Conservation (phyloP, 2,329 filamentous ascomycete genomes). For the Aspergillus niger region DNA sequence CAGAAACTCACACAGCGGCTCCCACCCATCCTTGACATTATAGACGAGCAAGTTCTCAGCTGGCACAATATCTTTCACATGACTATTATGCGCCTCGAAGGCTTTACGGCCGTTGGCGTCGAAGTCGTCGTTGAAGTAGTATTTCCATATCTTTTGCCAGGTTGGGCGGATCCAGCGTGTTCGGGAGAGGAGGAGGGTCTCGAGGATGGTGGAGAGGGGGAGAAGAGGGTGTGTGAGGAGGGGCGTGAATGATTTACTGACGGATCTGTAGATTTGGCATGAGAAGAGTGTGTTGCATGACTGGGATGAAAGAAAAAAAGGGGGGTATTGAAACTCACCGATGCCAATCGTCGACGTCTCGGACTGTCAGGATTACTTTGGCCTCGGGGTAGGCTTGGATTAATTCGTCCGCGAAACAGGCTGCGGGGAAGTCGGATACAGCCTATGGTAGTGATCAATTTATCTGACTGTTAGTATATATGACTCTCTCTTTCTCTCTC, state of each 20-base stretch:
- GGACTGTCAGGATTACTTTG: constrained; percentile 36
- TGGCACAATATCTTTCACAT: constrained; percentile 23
- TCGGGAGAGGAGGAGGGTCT: no score
- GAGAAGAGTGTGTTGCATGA: no score
- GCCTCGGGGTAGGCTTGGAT: constrained; percentile 39
- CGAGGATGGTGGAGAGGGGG: constrained; percentile 16
- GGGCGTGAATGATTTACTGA: constrained; percentile 4
- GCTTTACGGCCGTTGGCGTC: constrained; percentile 22
- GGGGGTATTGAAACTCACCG: constrained; percentile 16
- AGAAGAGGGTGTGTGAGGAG: constrained; percentile 18
- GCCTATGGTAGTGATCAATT: background rate
- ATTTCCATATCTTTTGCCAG: constrained; percentile 12
- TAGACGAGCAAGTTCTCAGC: constrained; percentile 31
- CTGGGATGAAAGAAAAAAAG: no score
- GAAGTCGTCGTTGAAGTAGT: constrained; percentile 12
- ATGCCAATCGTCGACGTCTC: constrained; percentile 32
- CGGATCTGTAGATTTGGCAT: no score
- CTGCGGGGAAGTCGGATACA: constrained; percentile 32
- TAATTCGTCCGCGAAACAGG: constrained; percentile 40
- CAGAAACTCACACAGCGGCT: constrained; percentile 47
- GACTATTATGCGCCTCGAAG: constrained; percentile 24
- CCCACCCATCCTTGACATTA: constrained; percentile 45
- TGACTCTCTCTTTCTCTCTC: no score
- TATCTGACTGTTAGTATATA: no score
- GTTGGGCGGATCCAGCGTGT: constrained; percentile 12